Evolutionary conservation across 2,329 filamentous ascomycete species (phyloP), one percentile per base, ranked within the genome.

Genomic region (Stagonosporopsis cucurbitacearum): DNA sequence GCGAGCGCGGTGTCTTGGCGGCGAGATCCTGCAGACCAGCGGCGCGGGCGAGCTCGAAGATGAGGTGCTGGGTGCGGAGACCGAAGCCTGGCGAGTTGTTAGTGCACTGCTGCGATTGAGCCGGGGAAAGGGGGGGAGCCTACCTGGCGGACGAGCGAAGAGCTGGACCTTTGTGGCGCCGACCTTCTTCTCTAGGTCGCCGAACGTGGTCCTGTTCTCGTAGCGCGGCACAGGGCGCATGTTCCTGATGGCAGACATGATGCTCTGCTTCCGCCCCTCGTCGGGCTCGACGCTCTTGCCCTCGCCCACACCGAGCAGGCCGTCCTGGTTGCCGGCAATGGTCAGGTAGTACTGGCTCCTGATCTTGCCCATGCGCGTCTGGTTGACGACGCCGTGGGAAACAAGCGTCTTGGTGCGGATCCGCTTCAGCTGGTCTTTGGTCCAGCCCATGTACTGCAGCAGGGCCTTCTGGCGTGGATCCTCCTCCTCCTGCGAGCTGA

Each of bases 351-450:
- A 96, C 36, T 83, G 69, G 75, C 88, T 91, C 65, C 84, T 83
- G 57, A 99, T 88, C 83, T 98, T 99, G 73, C 95, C 95, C 78
- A 99, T 86, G 80, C 94, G 90, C 20, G 95, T 98, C 83, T 98
- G 94, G 79, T 99, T 98, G 63, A 86, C 82, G 56, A 99, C 95
- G 36, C 78, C 77, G 70, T 94, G 90, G 4, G 73, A 71, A 42
- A 96, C 89, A 42, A 99, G 79, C 43, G 84, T 81, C 82, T 96
- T 96, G 62, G 85, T 79, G 54, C 84, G 81, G 56, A 96, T 76
- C 2, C 64, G 68, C 22, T 69, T 67, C 47, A 89, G 78, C 57
- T 83, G 70, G 1, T 75, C 60, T 53, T 76, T 71, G 17, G 71
- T 73, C 70, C 84, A 81, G 25, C 86, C 85, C 1, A 86, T 86